Evolutionary conservation across 2,329 filamentous ascomycete species (phyloP).

Genomic region (Aspergillus sp.): DNA sequence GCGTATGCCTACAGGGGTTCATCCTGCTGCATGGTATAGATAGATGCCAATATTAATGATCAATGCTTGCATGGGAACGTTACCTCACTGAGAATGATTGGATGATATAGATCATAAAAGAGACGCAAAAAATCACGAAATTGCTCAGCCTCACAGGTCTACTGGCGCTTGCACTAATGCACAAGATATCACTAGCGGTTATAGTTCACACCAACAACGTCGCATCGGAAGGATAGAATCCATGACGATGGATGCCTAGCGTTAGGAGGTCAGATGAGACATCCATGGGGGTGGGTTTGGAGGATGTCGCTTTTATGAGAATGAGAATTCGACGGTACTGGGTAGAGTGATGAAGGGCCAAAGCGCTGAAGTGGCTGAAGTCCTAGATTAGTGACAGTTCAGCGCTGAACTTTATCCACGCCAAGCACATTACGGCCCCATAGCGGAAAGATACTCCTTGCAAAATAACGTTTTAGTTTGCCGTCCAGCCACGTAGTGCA

Average conservation of each 20-base stretch:
- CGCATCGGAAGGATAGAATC: too few species aligned
- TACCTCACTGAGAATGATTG: too few species aligned
- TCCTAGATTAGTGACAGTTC: neutral
- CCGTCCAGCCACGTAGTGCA: neutral
- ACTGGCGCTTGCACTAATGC: too few species aligned
- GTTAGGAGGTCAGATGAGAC: neutral
- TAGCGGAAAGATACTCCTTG: neutral
- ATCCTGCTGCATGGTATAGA: too few species aligned
- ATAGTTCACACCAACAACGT: too few species aligned
- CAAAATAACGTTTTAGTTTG: slow-evolving; percentile 1
- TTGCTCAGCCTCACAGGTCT: too few species aligned
- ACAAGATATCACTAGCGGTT: too few species aligned
- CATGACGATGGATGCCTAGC: neutral
- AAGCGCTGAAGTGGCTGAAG: neutral
- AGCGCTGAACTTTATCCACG: neutral
- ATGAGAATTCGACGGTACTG: neutral
- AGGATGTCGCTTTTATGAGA: neutral
- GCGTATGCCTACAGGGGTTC: too few species aligned
- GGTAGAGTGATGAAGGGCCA: neutral
- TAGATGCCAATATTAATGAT: too few species aligned
- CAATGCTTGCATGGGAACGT: too few species aligned
- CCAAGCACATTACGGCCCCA: neutral
- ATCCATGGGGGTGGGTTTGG: neutral
- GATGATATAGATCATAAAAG: too few species aligned
- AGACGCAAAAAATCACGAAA: too few species aligned